Percentiles rank a stretch among this genome's conserved stretches.
These are phyloP conservation scores for Raffaelea ambrosiae DNA, from an alignment of 2,329 filamentous ascomycete species.

Conservation along the genomic window DNA sequence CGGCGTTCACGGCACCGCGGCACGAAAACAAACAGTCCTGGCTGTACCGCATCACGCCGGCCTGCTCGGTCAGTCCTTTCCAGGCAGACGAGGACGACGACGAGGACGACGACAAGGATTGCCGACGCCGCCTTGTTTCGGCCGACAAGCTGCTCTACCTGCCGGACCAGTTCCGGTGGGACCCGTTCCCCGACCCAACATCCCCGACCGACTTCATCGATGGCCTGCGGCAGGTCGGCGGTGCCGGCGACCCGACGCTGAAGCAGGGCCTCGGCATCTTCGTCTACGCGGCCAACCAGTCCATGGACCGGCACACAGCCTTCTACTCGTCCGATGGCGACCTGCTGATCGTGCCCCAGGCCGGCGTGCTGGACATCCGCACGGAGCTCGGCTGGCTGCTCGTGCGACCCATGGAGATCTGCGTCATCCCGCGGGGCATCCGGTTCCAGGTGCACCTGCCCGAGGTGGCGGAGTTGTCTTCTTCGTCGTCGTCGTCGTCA, in stretches of 20 bases:
- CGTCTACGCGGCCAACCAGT: slow-evolving; percentile 69
- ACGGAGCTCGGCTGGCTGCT: slow-evolving; percentile 69
- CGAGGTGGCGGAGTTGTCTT: slow-evolving; percentile 28
- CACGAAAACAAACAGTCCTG: slow-evolving; percentile 63
- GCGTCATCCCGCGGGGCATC: slow-evolving; percentile 65
- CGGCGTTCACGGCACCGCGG: slow-evolving; percentile 61
- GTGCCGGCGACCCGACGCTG: slow-evolving; percentile 68
- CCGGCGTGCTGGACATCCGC: slow-evolving; percentile 65
- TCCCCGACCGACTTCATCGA: slow-evolving; percentile 39
- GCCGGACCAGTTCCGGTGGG: slow-evolving; percentile 76
- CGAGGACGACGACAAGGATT: slow-evolving; percentile 1
- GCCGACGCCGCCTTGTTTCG: too few species aligned
- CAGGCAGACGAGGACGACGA: slow-evolving; percentile 16
- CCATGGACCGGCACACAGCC: slow-evolving; percentile 65
- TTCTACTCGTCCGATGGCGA: slow-evolving; percentile 84
- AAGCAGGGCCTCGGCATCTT: slow-evolving; percentile 75
- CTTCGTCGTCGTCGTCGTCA: too few species aligned
- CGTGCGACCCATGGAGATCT: slow-evolving; percentile 71
- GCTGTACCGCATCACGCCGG: slow-evolving; percentile 62
- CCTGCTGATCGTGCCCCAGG: slow-evolving; percentile 66
- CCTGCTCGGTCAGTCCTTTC: slow-evolving; percentile 52
- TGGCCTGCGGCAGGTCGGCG: slow-evolving; percentile 62
- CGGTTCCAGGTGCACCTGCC: slow-evolving; percentile 64
- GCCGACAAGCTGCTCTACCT: slow-evolving; percentile 56
- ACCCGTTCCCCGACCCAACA: slow-evolving; percentile 58